These are phyloP conservation scores for Aspergillus niger DNA, from an alignment of 2,329 filamentous ascomycete genomes.

Conservation along the genomic window DNA sequence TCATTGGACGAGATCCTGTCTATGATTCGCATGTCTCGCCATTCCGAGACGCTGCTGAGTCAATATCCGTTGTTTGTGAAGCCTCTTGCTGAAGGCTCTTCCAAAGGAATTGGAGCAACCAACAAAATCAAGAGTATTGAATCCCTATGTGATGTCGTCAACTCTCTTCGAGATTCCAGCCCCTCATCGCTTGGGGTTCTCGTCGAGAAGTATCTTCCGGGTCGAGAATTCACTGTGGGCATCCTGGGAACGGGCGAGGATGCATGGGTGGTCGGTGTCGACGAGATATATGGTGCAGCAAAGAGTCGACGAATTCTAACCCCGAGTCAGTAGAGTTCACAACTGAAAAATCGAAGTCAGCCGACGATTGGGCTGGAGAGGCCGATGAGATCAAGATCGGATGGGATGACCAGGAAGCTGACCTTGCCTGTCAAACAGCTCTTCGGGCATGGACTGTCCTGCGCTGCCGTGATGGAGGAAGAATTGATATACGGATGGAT, in stretches of 20 bases:
- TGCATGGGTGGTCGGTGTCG: constrained; percentile 20
- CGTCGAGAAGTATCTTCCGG: constrained; percentile 25
- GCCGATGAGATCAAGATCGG: constrained; percentile 7
- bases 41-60: not conserved
- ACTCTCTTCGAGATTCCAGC: constrained; percentile 17
- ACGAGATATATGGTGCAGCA: constrained; percentile 18
- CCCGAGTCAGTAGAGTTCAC: constrained; percentile 9
- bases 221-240: constrained; percentile 28
- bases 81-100: constrained; percentile 20
- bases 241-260: constrained; percentile 22
- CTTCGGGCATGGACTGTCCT: constrained; percentile 16
- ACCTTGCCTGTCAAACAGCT: constrained; percentile 12
- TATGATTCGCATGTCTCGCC: not conserved
- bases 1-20: constrained; percentile 1
- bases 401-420: constrained; percentile 13
- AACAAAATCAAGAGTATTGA: constrained; percentile 17
- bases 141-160: constrained; percentile 14
- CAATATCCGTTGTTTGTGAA: constrained; percentile 27
- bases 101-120: constrained; percentile 19
- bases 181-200: constrained; percentile 18
- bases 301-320: not conserved
- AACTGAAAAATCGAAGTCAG: constrained; percentile 11
- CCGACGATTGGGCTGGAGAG: constrained; percentile 4
- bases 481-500: constrained; percentile 21
- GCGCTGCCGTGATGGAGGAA: constrained; percentile 18